A percentile compares a stretch with the other conserved stretches of the same genome.
Conservation (phyloP, 1,284 basidiomycete genomes). For the Puccinia horiana region DNA sequence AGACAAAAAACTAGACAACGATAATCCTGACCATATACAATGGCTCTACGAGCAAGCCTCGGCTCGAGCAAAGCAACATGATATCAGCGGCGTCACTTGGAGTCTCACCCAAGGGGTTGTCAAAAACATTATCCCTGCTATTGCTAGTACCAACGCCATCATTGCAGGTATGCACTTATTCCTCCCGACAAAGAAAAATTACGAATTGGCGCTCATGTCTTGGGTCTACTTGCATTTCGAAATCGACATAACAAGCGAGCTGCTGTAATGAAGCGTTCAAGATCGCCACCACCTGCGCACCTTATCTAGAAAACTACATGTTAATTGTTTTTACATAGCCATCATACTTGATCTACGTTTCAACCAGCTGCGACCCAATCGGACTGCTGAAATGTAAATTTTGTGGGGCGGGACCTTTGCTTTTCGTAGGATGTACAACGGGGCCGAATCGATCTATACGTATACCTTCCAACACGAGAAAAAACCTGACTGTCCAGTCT, state of each 20-base stretch:
- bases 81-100: slow-evolving; percentile 98
- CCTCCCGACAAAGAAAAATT: neutral
- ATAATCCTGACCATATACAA: slow-evolving; percentile 92
- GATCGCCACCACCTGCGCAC: slow-evolving; percentile 89
- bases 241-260: slow-evolving; percentile 66
- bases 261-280: slow-evolving; percentile 99
- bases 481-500: slow-evolving; percentile 91
- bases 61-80: slow-evolving; percentile 82
- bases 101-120: slow-evolving; percentile 96
- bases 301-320: slow-evolving; percentile 97
- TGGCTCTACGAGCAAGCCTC: slow-evolving; percentile 85
- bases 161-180: slow-evolving; percentile 72
- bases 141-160: slow-evolving; percentile 93
- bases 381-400: slow-evolving; percentile 54
- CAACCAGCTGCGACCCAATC: neutral
- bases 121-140: slow-evolving; percentile 99
- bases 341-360: neutral
- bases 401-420: slow-evolving; percentile 27
- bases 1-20: slow-evolving; percentile 94
- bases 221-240: neutral
- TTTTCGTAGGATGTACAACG: slow-evolving; percentile 65
- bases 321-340: slow-evolving; percentile 61
- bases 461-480: slow-evolving; percentile 96
- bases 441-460: slow-evolving; percentile 94
- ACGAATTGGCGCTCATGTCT: neutral